Conservation (phyloP, 305 asterid genomes). For the Galium porrigens region DNA sequence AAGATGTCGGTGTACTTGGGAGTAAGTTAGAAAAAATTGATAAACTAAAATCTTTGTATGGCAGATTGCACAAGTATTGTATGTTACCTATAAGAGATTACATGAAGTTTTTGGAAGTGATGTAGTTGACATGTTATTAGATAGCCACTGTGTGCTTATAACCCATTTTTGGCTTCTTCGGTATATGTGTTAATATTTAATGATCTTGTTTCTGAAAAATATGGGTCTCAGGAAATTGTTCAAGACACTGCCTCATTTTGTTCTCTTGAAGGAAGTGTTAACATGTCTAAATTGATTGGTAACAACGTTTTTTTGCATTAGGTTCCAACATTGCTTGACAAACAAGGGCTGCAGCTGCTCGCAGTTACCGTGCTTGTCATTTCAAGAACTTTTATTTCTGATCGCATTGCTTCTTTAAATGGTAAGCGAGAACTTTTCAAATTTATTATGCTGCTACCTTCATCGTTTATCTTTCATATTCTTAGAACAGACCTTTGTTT, state of each 20-base stretch:
- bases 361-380: conserved; percentile 78
- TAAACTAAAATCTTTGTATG: background rate
- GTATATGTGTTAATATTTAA: background rate
- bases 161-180: background rate
- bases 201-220: background rate
- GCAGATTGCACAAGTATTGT: background rate
- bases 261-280: conserved; percentile 3
- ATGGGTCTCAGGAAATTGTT: background rate
- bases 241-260: background rate
- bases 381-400: conserved; percentile 92
- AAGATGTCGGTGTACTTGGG: background rate
- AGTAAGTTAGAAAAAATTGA: background rate
- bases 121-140: background rate
- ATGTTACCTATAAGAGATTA: background rate
- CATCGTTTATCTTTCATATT: background rate
- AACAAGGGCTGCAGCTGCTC: conserved; percentile 86
- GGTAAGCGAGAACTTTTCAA: conserved; percentile 31
- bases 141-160: background rate
- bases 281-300: conserved; percentile 16
- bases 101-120: background rate
- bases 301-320: conserved; percentile 24
- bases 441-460: conserved; percentile 13
- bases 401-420: conserved; percentile 92
- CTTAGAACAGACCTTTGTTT: conserved; percentile 8
- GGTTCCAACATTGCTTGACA: conserved; percentile 88